A percentile compares a stretch with the other conserved stretches of the same genome.
phyloP scores from a whole-genome alignment of 306 rosid species.

The Senna siamea region DNA sequence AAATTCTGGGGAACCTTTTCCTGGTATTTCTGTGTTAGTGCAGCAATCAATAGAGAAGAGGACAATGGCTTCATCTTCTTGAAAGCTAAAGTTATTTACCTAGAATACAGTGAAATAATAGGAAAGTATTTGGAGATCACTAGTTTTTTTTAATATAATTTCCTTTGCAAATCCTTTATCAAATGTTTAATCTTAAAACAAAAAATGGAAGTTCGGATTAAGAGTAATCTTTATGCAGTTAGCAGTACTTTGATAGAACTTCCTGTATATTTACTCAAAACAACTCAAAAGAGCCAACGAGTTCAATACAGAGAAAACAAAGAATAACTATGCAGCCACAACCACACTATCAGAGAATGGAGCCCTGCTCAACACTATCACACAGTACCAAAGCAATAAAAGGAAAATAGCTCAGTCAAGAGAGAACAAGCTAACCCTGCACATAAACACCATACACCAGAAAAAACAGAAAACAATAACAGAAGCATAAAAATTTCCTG shows the following conservation, averaged over 20 bases:
- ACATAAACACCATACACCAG: too few species aligned
- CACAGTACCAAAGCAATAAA: too few species aligned
- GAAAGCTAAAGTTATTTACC: constrained; percentile 7
- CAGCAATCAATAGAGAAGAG: neutral
- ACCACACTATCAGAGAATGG: too few species aligned
- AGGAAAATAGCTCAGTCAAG: too few species aligned
- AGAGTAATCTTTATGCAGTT: constrained; percentile 11
- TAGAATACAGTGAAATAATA: neutral
- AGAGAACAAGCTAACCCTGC: too few species aligned
- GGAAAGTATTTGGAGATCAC: constrained; percentile 1
- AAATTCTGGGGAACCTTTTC: neutral
- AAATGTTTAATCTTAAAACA: constrained; percentile 11
- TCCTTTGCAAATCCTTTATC: constrained; percentile 4
- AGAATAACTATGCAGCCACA: too few species aligned
- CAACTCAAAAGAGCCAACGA: too few species aligned
- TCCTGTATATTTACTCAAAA: too few species aligned
- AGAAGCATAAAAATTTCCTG: too few species aligned
- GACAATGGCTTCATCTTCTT: neutral
- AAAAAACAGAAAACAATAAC: too few species aligned
- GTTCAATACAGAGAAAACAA: too few species aligned
- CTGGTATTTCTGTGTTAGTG: neutral
- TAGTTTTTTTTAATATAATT: constrained; percentile 7
- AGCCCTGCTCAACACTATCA: too few species aligned
- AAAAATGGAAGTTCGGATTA: constrained; percentile 11
- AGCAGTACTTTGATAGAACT: neutral